Base-by-base conservation (phyloP, 805 yeast species). In the Kazachstania kunashirensis region DNA sequence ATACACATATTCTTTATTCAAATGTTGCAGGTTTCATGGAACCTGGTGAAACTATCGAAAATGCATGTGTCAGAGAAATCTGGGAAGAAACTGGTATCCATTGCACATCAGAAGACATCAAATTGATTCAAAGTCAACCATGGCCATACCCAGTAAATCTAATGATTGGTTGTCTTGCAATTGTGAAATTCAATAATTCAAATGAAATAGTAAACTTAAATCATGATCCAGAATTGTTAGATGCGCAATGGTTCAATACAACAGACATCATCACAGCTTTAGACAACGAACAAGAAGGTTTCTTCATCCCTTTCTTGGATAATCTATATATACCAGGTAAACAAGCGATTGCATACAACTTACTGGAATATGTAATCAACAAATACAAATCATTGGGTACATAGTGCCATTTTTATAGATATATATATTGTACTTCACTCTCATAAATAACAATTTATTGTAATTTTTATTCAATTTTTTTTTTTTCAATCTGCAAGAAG, bases 111-210 rank as follows among this genome's bases (percentile, higher is more conserved):
- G 62, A 63, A 11, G 57, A 70, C 3, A 80, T 89, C 20, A 60
- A 67, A 35, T 69, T 89, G 36, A 61, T 79, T 16, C 67, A 76
- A 48, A 73, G 92, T 10, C 97, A 89, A 61, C 97, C 98, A 3
- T 89, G 98, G 98, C 98, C 98, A 13, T 89, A 78, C 59, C 97
- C 97, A 1, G 86, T 84, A 0, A 85, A 80, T 55, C 61, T 89
- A 49, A 89, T 89, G 97, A 71, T 89, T 47, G 97, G 97, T 8
- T 88, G 96, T 57, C 57, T 86, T 37, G 96, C 77, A 1, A 59
- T 71, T 24, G 92, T 84, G n/a, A 79, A 79, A 1, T 72, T 76
- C 51, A 73, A 80, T 45, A 82, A 81, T 2, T 56, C 49, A 4
- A 77, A 78, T 49, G 89, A 81, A 50, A 52, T 52, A 8, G 78